Base-by-base conservation (phyloP, 805 yeast species). In the Yarrowia deformans region DNA sequence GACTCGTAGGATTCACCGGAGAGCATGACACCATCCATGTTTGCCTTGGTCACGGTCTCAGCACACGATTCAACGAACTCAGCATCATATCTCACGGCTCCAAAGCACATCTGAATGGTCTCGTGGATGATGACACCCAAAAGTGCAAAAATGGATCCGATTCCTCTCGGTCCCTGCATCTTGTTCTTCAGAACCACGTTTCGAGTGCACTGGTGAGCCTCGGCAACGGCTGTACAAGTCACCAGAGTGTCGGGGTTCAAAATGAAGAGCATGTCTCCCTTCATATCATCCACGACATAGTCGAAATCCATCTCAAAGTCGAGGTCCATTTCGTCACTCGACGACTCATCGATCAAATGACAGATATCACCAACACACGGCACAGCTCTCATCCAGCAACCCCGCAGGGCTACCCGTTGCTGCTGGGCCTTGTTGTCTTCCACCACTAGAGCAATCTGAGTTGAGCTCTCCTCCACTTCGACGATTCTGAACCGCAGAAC, bases 121-220 rank as follows among this genome's bases (percentile, higher is more conserved):
- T 85, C 85, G 77, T 95, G 99, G 4, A 91, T 87, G 39, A 93
- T 88, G 45, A 84, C 87, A 9, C 99, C 99, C n/a, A 89, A 83
- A 6, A 92, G 81, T 71, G 93, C 78, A 0, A 90, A 88, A 1
- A 76, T 72, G 6, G 68, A 63, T 13, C 45, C 56, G 29, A 49
- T 32, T 35, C 68, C 68, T 34, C 46, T 13, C 5, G 56, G 56
- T 0, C 90, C 88, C 29, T 83, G 81, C 48, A 90, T 80, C 55
- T 88, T 80, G 37, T 84, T 81, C 40, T 81, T 80, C 4, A 94
- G 77, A 0, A 91, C 87, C 0, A 94, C 86, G 70, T 88, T 85
- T 69, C 99, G 80, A 39, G 86, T 81, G 75, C 99, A 95, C 19
- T 81, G 82, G 39, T 91, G 79, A 1, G 94, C 88, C 50, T 90